Base-by-base conservation (phyloP, 2,329 filamentous ascomycete genomes). In the Colletotrichum salicis region DNA sequence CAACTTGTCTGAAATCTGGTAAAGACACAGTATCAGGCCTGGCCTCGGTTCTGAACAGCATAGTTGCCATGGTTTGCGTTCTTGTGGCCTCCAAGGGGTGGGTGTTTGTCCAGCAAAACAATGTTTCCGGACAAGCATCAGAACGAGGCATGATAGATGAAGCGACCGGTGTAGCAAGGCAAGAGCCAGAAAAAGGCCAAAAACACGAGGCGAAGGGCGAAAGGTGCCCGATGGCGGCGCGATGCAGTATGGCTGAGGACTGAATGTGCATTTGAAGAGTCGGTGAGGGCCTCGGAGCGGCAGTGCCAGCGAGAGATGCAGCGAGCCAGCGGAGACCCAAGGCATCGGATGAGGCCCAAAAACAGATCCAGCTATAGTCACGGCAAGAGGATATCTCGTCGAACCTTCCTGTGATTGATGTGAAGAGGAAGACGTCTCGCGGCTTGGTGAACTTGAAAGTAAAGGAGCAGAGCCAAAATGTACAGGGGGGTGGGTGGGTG, bases 101-200 rank as follows among this genome's bases (percentile, higher is more conserved):
- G 55, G 35, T 64, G 59, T 69, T 71, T 71, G 70, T 56, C 45
- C 41, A 71, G 37, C 29, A 51, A 69, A 35, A 55, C 29, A 69
- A 69, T 69, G 59, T 71, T 48, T 52, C 33, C 11, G 22, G 45
- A 59, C 3, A 15, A n/a, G 24, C 31, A 29, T 12, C 52, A 48
- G 52, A 27, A 27, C 24, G 19, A 69, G 13, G 22, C 35, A 7
- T 15, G n/a, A 33, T 29, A 60, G 13, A 19, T 27, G 19, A 12
- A 13, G 48, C 15, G 52, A 64, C 24, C 4, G 37, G n/a, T 41
- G 4, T 22, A 19, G 61, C n/a, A 55, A 45, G 33, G 51, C 15
- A 33, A 56, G n/a, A 63, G 48, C 29, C 13, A 15, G 29, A 27
- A 35, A 15, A 10, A 54, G n/a, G n/a, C 7, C 31, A 56, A 29